These are phyloP conservation scores for Penicillium sp. DNA, from an alignment of 2,329 filamentous ascomycete genomes.

Conservation along the genomic window DNA sequence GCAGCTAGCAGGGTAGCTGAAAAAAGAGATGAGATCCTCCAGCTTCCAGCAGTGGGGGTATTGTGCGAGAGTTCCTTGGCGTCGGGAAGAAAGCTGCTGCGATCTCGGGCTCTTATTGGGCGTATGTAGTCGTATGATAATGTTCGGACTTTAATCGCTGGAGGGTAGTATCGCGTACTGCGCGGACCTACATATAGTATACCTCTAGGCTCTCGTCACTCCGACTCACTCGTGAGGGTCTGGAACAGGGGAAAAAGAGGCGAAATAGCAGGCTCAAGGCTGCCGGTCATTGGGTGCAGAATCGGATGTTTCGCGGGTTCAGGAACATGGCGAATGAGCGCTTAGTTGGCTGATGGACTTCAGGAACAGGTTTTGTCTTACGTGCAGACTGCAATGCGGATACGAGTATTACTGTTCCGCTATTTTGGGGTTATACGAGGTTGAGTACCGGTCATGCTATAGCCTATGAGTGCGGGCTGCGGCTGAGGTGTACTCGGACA, in stretches of 20 bases:
- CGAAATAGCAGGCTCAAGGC: neutral
- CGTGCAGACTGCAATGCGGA: conserved; percentile 2
- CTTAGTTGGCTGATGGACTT: neutral
- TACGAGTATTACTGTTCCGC: neutral
- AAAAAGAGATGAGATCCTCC: neutral
- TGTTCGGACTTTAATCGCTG: neutral
- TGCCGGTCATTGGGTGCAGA: neutral
- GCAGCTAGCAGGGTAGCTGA: neutral
- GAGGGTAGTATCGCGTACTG: neutral
- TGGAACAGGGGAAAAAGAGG: neutral
- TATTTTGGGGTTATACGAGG: neutral
- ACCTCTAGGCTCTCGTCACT: too few relatives aligned
- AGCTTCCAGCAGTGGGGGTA: neutral
- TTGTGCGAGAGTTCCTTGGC: conserved; percentile 3
- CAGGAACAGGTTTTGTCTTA: neutral
- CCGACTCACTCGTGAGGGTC: neutral
- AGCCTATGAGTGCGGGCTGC: too few relatives aligned
- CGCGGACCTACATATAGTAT: too few relatives aligned
- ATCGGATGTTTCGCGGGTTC: neutral
- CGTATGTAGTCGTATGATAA: too few relatives aligned
- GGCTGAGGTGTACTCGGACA: neutral
- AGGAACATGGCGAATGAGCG: conserved; percentile 17
- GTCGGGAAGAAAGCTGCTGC: neutral
- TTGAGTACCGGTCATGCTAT: neutral
- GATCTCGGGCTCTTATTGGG: neutral